Conservation (phyloP, 495 filamentous ascomycete genomes). For the Neurospora africana region DNA sequence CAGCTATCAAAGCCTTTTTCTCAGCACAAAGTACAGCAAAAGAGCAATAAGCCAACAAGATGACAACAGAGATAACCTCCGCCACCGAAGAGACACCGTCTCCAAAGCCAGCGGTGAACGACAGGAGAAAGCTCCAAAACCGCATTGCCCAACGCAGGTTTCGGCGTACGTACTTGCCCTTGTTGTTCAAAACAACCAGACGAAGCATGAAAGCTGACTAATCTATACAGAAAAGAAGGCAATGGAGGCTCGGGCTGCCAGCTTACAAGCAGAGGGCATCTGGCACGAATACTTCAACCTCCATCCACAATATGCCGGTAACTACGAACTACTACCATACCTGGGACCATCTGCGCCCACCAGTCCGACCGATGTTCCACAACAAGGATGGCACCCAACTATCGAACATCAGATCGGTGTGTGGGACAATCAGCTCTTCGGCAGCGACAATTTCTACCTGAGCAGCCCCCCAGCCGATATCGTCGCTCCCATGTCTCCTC, state of each 20-base stretch:
- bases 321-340: neutral
- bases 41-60: neutral
- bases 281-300: slow-evolving; percentile 3
- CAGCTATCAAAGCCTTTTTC: neutral
- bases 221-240: slow-evolving; percentile 1
- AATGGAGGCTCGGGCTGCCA: neutral
- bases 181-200: neutral
- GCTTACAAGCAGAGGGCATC: neutral
- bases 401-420: neutral
- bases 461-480: neutral
- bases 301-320: neutral
- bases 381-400: neutral
- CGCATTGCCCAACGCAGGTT: slow-evolving; percentile 3
- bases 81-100: neutral
- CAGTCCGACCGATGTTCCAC: neutral
- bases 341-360: neutral
- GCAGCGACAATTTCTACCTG: neutral
- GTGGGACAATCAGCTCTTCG: slow-evolving; percentile 1
- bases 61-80: neutral
- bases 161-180: neutral
- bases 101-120: neutral
- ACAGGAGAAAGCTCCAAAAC: slow-evolving; percentile 3
- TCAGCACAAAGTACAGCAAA: neutral
- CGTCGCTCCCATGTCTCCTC: neutral
- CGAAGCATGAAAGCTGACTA: neutral